Evolutionary conservation across 306 rosid species (phyloP), one percentile per base, ranked within the genome.

Genomic region (Medicago lupulina): DNA sequence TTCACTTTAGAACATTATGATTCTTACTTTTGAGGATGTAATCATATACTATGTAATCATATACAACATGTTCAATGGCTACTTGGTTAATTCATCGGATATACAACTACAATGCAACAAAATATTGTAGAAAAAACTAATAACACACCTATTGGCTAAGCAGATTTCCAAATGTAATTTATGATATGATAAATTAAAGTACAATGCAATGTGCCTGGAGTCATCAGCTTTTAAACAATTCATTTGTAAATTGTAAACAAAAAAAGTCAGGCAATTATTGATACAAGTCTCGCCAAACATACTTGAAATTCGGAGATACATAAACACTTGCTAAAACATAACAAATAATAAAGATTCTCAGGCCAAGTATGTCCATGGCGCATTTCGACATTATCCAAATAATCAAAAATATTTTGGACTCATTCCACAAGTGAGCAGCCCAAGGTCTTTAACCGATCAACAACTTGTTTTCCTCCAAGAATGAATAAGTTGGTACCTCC

Each of bases 401-500:
- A 79, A 86, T 63, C 15, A 59, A 71, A 81, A 79, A 79, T 63
- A 55, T 43, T 44, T 51, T 7, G 10, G 58, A 54, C 74, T 49
- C 71, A 9, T 74, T 21, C 53, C 65, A 60, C 64, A 16, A 39
- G 14, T 61, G 71, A 55, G 51, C 54, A 77, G 72, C 55, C n/a
- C 4, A 14, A 38, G 80, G 55, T 67, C 81, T 75, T 87, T 78
- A 92, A 80, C 96, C 97, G 73, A 92, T 80, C 88, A 92, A 0
- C 70, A 92, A 72, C 86, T 85, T 92, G 87, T 86, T 86, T 47
- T 81, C 97, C 0, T 84, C 89, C 86, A 92, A 85, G 83, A 92
- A 92, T 71, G 78, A 1, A 68, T 92, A 92, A 63, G 92, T 90
- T 15, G 97, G 96, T 73, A 92, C 96, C 88, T 90, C 97, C 82